Percentiles rank a stretch among this genome's conserved stretches.
Evolutionary conservation across 345 rosid genomes (phyloP).

Genomic region (Populus simonii): DNA sequence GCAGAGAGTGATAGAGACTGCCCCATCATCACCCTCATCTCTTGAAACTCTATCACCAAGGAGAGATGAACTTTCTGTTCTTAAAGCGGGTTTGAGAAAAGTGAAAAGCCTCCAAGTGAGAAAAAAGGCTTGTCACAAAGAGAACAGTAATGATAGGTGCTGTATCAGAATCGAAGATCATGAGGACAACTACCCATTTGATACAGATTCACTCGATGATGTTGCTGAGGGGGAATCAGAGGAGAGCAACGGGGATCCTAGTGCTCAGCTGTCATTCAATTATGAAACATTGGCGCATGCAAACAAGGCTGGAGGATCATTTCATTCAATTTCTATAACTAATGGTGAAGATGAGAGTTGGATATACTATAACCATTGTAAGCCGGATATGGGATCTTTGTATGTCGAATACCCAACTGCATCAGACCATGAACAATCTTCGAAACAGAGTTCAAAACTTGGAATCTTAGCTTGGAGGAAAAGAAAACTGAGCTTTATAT

Average conservation of each 20-base stretch:
- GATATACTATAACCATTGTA: slow-evolving; percentile 45
- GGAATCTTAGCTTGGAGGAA: slow-evolving; percentile 58
- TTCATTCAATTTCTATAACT: slow-evolving; percentile 15
- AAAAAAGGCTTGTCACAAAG: slow-evolving; percentile 38
- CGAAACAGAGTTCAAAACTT: slow-evolving; percentile 25
- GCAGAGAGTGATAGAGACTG: slow-evolving; percentile 30
- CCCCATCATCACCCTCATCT: slow-evolving; percentile 29
- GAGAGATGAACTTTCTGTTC: slow-evolving; percentile 41
- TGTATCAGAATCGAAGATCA: slow-evolving; percentile 25
- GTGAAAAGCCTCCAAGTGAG: slow-evolving; percentile 42
- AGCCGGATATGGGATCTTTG: slow-evolving; percentile 34
- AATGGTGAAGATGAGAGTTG: slow-evolving; percentile 49
- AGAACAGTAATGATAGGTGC: slow-evolving; percentile 28
- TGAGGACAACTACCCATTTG: slow-evolving; percentile 28
- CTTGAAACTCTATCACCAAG: slow-evolving; percentile 21
- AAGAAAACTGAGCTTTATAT: slow-evolving; percentile 45
- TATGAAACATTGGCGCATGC: slow-evolving; percentile 52
- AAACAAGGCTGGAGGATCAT: slow-evolving; percentile 38
- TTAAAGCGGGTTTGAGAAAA: slow-evolving; percentile 48
- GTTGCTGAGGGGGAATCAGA: slow-evolving; percentile 26
- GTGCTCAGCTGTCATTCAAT: slow-evolving; percentile 32
- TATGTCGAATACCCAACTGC: slow-evolving; percentile 28
- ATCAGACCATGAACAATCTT: slow-evolving; percentile 27
- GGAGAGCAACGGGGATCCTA: slow-evolving; percentile 29
- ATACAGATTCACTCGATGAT: slow-evolving; percentile 42